Percentiles rank a stretch among this genome's conserved stretches.
Conservation (phyloP, 176 grass and related monocot species). For the Avena eriantha region DNA sequence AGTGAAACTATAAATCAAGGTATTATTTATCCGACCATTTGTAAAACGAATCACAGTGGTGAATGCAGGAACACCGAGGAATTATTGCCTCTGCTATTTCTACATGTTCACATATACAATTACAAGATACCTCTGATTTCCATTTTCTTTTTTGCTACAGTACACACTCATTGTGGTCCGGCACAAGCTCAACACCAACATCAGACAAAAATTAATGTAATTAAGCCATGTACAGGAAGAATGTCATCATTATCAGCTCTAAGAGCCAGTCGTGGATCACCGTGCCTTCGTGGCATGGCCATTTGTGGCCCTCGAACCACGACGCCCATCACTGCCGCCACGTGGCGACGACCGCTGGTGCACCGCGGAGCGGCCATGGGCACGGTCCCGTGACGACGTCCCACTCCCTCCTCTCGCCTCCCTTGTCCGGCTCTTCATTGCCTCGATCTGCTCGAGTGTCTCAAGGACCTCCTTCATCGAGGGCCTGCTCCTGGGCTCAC, state of each 20-base stretch:
- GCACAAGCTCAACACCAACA: not conserved
- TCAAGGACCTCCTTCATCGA: slow-evolving; percentile 90
- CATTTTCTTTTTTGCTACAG: not conserved
- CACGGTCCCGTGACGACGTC: slow-evolving; percentile 14
- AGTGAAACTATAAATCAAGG: too few species aligned
- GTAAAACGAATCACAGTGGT: not conserved
- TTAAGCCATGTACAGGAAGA: slow-evolving; percentile 54
- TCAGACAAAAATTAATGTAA: slow-evolving; percentile 47
- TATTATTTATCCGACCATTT: not conserved
- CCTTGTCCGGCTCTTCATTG: slow-evolving; percentile 56
- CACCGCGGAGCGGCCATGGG: slow-evolving; percentile 18
- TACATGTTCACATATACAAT: slow-evolving; percentile 15
- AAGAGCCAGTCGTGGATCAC: not conserved
- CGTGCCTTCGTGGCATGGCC: slow-evolving; percentile 22
- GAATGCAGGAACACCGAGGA: not conserved
- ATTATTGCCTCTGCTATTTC: slow-evolving; percentile 48
- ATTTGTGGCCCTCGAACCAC: slow-evolving; percentile 11
- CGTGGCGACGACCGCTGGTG: slow-evolving; percentile 42
- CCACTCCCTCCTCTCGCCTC: slow-evolving; percentile 39
- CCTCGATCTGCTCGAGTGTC: slow-evolving; percentile 56
- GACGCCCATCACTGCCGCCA: slow-evolving; percentile 1
- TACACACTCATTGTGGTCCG: slow-evolving; percentile 28
- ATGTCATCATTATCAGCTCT: slow-evolving; percentile 10
- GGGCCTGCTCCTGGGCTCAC: slow-evolving; percentile 72
- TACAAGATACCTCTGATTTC: not conserved